Evolutionary conservation across 768 basidiomycete species (phyloP).

Genomic region (Leccinum subtestaceum): DNA sequence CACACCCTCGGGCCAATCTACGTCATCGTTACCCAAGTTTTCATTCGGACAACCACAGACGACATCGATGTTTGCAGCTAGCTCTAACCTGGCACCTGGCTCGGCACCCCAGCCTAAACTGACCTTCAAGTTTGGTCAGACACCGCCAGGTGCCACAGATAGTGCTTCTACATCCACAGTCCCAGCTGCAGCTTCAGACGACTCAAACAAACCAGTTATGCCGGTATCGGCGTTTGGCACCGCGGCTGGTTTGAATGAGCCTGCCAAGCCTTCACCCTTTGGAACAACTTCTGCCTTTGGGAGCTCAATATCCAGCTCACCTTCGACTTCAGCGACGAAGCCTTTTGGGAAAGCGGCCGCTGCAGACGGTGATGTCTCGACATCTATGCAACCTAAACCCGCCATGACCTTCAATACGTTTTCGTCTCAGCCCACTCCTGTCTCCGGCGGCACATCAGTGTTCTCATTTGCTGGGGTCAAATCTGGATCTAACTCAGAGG

Average conservation of each 20-base stretch:
- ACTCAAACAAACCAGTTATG: conserved; percentile 24
- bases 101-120: conserved; percentile 22
- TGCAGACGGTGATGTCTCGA: conserved; percentile 21
- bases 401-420: conserved; percentile 16
- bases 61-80: conserved; percentile 3
- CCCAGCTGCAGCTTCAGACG: conserved; percentile 18
- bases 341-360: conserved; percentile 13
- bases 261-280: conserved; percentile 24
- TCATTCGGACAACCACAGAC: conserved; percentile 23
- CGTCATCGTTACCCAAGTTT: conserved; percentile 22
- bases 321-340: conserved; percentile 12
- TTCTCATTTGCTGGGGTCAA: conserved; percentile 23
- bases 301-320: conserved; percentile 14
- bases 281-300: conserved; percentile 21
- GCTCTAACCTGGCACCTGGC: conserved; percentile 3
- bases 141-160: conserved; percentile 25
- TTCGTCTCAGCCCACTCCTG: conserved; percentile 18
- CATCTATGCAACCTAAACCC: conserved; percentile 19
- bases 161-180: conserved; percentile 13
- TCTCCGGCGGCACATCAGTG: conserved; percentile 8
- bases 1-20: conserved; percentile 5
- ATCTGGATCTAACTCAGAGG: conserved; percentile 18
- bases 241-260: conserved; percentile 17
- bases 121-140: conserved; percentile 20
- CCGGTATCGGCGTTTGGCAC: conserved; percentile 21